Percentiles rank a stretch among this genome's conserved stretches.
Conservation (phyloP, 352 stramenopile species). For the Pseudoperonospora humuli region DNA sequence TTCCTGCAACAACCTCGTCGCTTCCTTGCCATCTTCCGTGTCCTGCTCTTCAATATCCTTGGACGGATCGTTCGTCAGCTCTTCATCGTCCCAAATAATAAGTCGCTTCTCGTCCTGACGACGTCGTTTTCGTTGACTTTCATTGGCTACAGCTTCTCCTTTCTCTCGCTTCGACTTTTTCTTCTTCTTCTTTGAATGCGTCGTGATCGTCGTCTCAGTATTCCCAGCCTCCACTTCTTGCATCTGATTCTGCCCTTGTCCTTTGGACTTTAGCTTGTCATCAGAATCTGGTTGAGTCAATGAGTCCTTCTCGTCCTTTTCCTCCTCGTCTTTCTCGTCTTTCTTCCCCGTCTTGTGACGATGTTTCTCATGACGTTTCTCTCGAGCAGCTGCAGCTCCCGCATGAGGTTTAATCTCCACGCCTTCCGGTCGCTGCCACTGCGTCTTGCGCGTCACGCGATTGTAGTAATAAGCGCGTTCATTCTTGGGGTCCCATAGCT, state of each 20-base stretch:
- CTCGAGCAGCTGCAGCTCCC: slow-evolving; percentile 8
- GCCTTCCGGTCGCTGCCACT: slow-evolving; percentile 69
- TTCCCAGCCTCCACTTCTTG: not conserved
- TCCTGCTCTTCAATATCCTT: slow-evolving; percentile 48
- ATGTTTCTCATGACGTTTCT: slow-evolving; percentile 21
- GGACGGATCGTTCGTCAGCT: slow-evolving; percentile 19
- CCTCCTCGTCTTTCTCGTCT: slow-evolving; percentile 2
- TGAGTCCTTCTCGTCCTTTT: slow-evolving; percentile 1
- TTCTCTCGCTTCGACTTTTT: slow-evolving; percentile 31
- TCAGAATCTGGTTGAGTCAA: not conserved
- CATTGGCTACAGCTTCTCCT: slow-evolving; percentile 12
- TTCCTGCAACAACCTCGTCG: slow-evolving; percentile 51
- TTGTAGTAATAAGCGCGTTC: slow-evolving; percentile 84
- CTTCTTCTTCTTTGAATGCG: slow-evolving; percentile 32
- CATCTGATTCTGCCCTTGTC: slow-evolving; percentile 3
- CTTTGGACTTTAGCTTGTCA: too few relatives aligned
- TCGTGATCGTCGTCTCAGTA: not conserved
- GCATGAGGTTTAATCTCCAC: slow-evolving; percentile 71
- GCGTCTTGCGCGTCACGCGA: slow-evolving; percentile 65
- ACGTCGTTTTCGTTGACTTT: slow-evolving; percentile 32
- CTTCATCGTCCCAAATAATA: slow-evolving; percentile 83
- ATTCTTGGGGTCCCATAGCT: slow-evolving; percentile 84
- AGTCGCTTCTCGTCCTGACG: slow-evolving; percentile 50
- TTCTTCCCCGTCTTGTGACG: slow-evolving; percentile 22
- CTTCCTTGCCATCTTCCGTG: slow-evolving; percentile 71